phyloP scores from a whole-genome alignment of 2,329 filamentous ascomycete species.

The Colletotrichum sp. region DNA sequence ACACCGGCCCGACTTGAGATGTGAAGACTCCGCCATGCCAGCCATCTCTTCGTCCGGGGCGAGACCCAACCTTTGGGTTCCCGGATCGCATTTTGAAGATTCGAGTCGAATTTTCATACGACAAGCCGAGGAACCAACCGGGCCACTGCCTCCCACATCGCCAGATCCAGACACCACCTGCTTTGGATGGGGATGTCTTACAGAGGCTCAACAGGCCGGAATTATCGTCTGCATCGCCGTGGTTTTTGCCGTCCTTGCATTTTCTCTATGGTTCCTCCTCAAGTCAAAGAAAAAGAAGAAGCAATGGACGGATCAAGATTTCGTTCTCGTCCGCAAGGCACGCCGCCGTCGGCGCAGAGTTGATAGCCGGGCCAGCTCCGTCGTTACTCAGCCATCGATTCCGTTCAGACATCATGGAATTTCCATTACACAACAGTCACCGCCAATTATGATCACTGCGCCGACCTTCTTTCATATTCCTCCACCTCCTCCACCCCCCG shows the following conservation, averaged over 20 bases:
- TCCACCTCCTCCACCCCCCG: conserved; percentile 3
- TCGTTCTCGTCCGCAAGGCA: conserved; percentile 3
- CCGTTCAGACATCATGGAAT: conserved; percentile 8
- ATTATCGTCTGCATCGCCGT: conserved; percentile 41
- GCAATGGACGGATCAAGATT: neutral
- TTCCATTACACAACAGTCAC: neutral
- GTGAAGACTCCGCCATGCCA: neutral
- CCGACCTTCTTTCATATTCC: neutral
- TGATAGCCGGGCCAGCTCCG: neutral
- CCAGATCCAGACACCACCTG: conserved; percentile 23
- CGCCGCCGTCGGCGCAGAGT: neutral
- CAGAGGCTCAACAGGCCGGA: conserved; percentile 37
- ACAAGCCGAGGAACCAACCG: conserved; percentile 3
- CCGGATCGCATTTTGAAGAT: neutral
- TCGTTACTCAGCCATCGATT: neutral
- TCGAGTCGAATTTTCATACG: neutral
- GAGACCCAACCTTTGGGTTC: neutral
- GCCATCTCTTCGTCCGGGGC: neutral
- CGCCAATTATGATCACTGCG: neutral
- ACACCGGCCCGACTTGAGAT: neutral
- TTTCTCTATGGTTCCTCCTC: conserved; percentile 37
- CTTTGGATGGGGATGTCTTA: conserved; percentile 44
- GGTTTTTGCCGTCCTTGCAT: conserved; percentile 27
- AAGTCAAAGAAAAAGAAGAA: conserved; percentile 10
- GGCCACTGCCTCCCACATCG: neutral